Conservation (phyloP, 2,329 filamentous ascomycete genomes). For the Helotiales sp. region DNA sequence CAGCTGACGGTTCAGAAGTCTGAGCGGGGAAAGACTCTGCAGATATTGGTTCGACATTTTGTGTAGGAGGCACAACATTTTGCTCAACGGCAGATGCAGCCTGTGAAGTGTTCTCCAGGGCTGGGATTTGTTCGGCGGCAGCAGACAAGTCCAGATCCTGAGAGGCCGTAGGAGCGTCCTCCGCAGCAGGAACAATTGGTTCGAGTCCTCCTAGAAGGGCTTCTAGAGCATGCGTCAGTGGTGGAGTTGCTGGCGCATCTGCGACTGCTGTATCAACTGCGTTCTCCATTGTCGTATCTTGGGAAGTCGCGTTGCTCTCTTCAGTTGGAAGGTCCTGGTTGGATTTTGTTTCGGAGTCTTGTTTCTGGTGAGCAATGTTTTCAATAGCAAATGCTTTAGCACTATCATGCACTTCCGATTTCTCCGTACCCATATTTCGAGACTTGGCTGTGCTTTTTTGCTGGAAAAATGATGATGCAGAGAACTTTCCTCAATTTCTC, state of each 20-base stretch:
- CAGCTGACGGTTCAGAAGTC: neutral
- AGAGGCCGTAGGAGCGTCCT: neutral
- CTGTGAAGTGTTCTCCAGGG: neutral
- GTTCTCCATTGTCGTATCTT: slow-evolving; percentile 17
- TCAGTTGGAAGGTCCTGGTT: neutral
- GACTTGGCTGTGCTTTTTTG: slow-evolving; percentile 22
- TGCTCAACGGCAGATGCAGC: neutral
- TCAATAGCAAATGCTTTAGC: slow-evolving; percentile 13
- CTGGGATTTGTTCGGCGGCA: neutral
- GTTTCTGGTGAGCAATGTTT: slow-evolving; percentile 2
- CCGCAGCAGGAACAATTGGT: slow-evolving; percentile 7
- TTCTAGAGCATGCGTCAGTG: slow-evolving; percentile 39
- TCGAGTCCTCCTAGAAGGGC: slow-evolving; percentile 38
- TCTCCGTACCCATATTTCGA: slow-evolving; percentile 27
- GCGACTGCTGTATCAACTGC: slow-evolving; percentile 4
- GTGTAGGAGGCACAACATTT: neutral
- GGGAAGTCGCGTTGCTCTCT: slow-evolving; percentile 7
- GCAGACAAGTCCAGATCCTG: neutral
- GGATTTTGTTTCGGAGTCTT: slow-evolving; percentile 5
- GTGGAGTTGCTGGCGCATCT: slow-evolving; percentile 19
- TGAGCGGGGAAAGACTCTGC: neutral
- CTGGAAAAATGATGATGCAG: slow-evolving; percentile 12
- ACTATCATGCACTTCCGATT: slow-evolving; percentile 26
- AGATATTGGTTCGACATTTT: neutral
- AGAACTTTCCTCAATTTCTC: neutral